Conservation (phyloP, 805 yeast genomes). For the Jamesozyma spencerorum region DNA sequence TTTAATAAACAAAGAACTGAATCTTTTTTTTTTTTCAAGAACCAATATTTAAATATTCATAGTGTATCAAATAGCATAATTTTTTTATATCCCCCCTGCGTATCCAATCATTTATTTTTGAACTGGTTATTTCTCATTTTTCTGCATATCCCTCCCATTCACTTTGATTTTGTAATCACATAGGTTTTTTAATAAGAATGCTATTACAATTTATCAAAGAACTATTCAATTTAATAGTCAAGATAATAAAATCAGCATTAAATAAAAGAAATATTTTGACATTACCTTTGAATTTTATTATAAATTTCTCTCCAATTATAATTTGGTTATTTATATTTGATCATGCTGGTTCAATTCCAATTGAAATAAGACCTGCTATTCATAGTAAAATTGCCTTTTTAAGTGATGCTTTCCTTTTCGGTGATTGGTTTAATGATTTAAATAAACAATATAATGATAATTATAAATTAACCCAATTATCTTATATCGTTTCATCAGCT, state of each 20-base stretch:
- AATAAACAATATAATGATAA: conserved; percentile 11
- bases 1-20: no score
- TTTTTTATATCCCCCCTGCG: no score
- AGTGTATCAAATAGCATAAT: no score
- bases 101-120: no score
- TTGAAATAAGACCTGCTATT: conserved; percentile 43
- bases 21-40: no score
- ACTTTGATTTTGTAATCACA: no score
- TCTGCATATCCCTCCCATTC: no score
- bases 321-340: conserved; percentile 50
- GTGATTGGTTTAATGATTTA: conserved; percentile 27
- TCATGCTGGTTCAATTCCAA: conserved; percentile 51
- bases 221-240: conserved; percentile 1
- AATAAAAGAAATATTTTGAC: conserved; percentile 34
- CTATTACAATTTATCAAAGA: background rate
- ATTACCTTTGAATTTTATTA: conserved; percentile 36
- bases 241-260: conserved; percentile 11
- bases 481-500: conserved; percentile 11
- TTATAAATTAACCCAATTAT: conserved; percentile 6
- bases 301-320: conserved; percentile 45
- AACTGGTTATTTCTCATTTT: no score
- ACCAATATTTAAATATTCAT: no score
- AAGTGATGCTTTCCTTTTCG: conserved; percentile 22
- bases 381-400: conserved; percentile 40
- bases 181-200: no score